Conservation (phyloP, 495 filamentous ascomycete species). For the Penicillium goetzii region DNA sequence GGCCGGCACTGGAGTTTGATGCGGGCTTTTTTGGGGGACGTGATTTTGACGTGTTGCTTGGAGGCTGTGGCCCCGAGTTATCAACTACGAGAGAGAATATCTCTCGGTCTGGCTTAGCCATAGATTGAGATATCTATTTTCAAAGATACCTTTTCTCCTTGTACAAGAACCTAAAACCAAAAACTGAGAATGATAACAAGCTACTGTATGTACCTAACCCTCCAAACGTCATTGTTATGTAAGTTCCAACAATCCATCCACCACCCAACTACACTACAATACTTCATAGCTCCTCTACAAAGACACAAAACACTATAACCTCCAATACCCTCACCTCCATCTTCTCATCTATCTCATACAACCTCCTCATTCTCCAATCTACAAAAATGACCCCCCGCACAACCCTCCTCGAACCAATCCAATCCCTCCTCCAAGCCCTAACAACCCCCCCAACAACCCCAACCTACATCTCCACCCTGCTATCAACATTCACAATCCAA, state of each 20-base stretch:
- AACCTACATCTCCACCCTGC: slow-evolving; percentile 54
- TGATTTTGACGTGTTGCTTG: background rate
- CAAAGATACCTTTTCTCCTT: slow-evolving; percentile 8
- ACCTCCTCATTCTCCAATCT: no score
- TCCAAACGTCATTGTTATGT: slow-evolving; percentile 30
- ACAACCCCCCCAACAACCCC: slow-evolving; percentile 33
- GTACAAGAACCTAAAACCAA: background rate
- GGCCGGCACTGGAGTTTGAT: slow-evolving; percentile 24
- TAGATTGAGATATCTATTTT: slow-evolving; percentile 8
- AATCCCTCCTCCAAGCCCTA: slow-evolving; percentile 53
- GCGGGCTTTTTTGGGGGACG: slow-evolving; percentile 5
- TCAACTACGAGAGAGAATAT: background rate
- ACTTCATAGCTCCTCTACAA: background rate
- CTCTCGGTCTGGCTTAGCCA: background rate
- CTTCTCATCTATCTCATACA: background rate
- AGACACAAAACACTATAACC: slow-evolving; percentile 4
- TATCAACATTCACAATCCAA: slow-evolving; percentile 54
- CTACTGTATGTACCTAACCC: background rate
- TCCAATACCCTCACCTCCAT: background rate
- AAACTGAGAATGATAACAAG: background rate
- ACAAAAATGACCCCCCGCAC: slow-evolving; percentile 34
- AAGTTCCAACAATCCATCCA: slow-evolving; percentile 9
- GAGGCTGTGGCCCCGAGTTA: background rate
- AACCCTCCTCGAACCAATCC: slow-evolving; percentile 47
- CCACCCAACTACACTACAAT: background rate